Base-by-base conservation (phyloP, 148 eudicot species). In the Diospyros lotus region DNA sequence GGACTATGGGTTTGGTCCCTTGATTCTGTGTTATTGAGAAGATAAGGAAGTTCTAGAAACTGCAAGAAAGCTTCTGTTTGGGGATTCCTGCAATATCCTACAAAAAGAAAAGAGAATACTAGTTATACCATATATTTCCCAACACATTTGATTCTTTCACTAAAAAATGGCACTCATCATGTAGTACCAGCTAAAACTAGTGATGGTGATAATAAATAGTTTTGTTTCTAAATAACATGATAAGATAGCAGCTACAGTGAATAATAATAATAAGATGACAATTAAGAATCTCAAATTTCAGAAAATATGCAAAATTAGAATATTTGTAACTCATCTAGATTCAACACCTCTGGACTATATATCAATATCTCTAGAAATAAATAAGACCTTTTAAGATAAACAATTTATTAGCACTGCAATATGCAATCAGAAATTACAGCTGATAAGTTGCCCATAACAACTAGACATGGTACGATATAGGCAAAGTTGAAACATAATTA, bases 241-340 rank as follows among this genome's bases (percentile, higher is more conserved):
- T 10, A 43, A 18, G 53, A 60, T 44, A 41, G 4, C 64, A 73
- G 17, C 50, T 1, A 13, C 64, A 75, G 59, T 9, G 51, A 15
- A 5, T 15, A 68, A 64, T 43, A 72, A 43, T 50, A 66, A 48
- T 17, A 40, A 68, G 69, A 2, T 7, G 64, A 63, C 18, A 42
- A 65, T 54, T 59, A 78, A 45, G 59, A 15, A 63, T 41, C 60
- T 67, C 6, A 64, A 14, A 14, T 61, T 43, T 51, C 68, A 73
- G 17, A 69, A 5, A 50, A 46, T 50, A 46, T 43, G 65, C 56
- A 14, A 13, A 48, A 3, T n/a, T 9, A 46, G n/a, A 72, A 69
- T 52, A 46, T 69, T 51, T 69, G 59, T 2, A 9, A 69, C 46
- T 53, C 45, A 69, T 38, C 10, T 53, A 53, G 17, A 38, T 51